Conservation (phyloP, 441 rosid genomes). For the Pelargonium citronellum region DNA sequence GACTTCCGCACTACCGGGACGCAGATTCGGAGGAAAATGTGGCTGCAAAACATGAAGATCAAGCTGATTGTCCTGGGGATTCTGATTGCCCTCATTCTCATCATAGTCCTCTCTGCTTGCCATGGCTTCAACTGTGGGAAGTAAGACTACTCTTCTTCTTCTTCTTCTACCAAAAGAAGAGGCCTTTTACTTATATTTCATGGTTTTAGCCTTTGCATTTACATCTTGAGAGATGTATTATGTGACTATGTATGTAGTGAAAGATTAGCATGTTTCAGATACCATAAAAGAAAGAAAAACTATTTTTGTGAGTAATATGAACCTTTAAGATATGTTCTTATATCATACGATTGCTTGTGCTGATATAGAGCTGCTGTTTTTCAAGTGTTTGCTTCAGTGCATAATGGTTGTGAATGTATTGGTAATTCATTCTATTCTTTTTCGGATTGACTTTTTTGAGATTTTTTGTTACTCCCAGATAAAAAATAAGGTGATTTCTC, state of each 20-base stretch:
- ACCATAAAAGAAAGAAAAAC: not conserved
- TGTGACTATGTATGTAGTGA: not conserved
- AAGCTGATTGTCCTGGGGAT: slow-evolving; percentile 16
- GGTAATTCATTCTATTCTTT: too few relatives aligned
- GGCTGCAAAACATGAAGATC: slow-evolving; percentile 20
- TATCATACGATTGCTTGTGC: not conserved
- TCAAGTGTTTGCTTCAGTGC: not conserved
- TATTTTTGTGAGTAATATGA: not conserved
- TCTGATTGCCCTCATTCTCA: slow-evolving; percentile 14
- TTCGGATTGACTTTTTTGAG: too few relatives aligned
- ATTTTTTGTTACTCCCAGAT: too few relatives aligned
- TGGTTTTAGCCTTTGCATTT: not conserved
- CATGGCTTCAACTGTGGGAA: slow-evolving; percentile 18
- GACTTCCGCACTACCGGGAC: slow-evolving; percentile 17
- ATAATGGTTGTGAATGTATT: not conserved
- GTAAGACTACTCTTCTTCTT: not conserved
- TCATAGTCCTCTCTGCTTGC: slow-evolving; percentile 16
- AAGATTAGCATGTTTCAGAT: slow-evolving; percentile 8
- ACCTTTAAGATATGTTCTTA: slow-evolving; percentile 1
- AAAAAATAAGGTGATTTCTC: too few relatives aligned
- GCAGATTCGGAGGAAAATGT: slow-evolving; percentile 15
- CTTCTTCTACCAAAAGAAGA: not conserved
- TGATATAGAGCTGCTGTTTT: not conserved
- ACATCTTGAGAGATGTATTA: not conserved
- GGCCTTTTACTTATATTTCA: not conserved